Evolutionary conservation across 2,329 filamentous ascomycete species (phyloP), one percentile per base, ranked within the genome.

Genomic region (Cladophialophora exuberans): DNA sequence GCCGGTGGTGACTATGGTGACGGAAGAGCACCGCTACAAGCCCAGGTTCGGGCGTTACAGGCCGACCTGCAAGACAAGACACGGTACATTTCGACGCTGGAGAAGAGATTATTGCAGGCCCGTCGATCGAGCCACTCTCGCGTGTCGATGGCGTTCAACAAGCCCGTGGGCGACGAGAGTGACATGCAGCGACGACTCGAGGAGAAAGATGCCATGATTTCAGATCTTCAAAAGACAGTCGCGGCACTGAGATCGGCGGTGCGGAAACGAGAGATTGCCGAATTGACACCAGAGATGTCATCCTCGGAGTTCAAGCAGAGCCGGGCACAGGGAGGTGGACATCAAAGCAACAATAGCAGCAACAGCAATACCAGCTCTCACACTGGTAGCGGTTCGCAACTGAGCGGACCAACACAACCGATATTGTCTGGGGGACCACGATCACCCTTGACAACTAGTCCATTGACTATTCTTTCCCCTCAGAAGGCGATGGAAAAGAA

Each of bases 1-100:
- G 87, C 83, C 36, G 68, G 86, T 11, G 92, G 90, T 46, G 90
- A 95, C 66, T 93, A 87, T 67, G 92, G 88, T 15, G 91, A 97
- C 65, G 93, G 92, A 1, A 87, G 83, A 22, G 94, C 94, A 6
- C 90, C 88, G 20, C 74, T 95, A 44, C 77, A 86, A 38, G 83
- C 89, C n/a, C 94, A 97, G 68, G 91, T 97, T 64, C 84, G 86
- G 45, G 89, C 95, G n/a, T 76, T 99, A 43, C 94, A 96, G 70
- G 85, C 91, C n/a, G 94, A 99, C 70, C 81, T 99, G 42, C 84
- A 83, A n/a, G 94, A 99, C 73, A 97, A 96, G 76, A 97, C 94
- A 65, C 88, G 94, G 26, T 99, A 99, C 71, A 97, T 97, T 64
- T 83, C 88, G 23, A 97, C 94, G 0, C 75, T 99, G 10, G 94